Evolutionary conservation across 108 stramenopile species (phyloP).

Genomic region (Bacterosira constricta): DNA sequence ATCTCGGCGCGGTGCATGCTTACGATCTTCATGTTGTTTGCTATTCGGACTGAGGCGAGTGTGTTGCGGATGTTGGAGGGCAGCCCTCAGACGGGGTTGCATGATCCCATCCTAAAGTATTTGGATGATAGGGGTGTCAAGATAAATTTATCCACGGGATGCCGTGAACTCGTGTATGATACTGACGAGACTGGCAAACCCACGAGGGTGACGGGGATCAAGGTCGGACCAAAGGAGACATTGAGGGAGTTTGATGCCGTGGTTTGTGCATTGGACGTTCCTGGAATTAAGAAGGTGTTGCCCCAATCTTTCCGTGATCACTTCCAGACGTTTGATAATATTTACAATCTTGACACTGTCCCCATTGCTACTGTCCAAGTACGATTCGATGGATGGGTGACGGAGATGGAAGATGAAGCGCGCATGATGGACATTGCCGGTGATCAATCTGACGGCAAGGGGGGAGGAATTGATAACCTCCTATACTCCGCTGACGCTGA

Average conservation of each 20-base stretch:
- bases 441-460: constrained; percentile 89
- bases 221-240: constrained; percentile 69
- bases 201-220: constrained; percentile 83
- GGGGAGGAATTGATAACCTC: constrained; percentile 93
- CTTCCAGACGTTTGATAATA: constrained; percentile 91
- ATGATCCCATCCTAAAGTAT: constrained; percentile 95
- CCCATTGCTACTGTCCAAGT: constrained; percentile 97
- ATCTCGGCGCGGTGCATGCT: constrained; percentile 97
- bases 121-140: constrained; percentile 89
- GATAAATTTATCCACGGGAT: constrained; percentile 69
- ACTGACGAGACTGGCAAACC: constrained; percentile 80
- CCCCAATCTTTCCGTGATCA: constrained; percentile 88
- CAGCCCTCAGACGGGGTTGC: constrained; percentile 91
- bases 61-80: constrained; percentile 96
- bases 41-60: constrained; percentile 95
- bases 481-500: constrained; percentile 96
- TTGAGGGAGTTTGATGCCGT: constrained; percentile 86
- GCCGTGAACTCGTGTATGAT: constrained; percentile 85
- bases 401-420: constrained; percentile 87
- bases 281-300: constrained; percentile 95
- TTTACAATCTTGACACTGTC: constrained; percentile 95
- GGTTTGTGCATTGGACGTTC: constrained; percentile 91
- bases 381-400: constrained; percentile 97
- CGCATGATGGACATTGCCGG: constrained; percentile 89
- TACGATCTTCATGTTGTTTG: constrained; percentile 97